phyloP scores from a whole-genome alignment of 176 grass and related monocot genomes.

The Cenchrus americanus region DNA sequence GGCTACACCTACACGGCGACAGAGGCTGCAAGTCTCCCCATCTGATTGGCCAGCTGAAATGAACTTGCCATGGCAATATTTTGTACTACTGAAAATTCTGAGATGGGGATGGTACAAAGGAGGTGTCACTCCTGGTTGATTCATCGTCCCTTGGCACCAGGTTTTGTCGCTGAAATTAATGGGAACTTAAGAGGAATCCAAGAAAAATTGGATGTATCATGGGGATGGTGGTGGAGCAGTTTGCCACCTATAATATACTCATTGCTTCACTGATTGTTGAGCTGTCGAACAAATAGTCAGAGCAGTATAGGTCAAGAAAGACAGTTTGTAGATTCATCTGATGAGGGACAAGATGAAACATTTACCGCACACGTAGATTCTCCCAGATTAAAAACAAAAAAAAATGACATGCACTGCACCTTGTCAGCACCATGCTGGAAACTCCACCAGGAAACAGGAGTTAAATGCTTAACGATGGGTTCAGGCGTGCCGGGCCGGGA shows the following conservation, averaged over 20 bases:
- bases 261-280: no score
- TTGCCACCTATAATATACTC: not conserved
- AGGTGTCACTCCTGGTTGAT: not conserved
- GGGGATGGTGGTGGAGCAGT: not conserved
- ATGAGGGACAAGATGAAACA: no score
- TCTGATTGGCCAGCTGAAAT: not conserved
- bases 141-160: not conserved
- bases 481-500: no score
- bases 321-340: not conserved
- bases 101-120: not conserved
- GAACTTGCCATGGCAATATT: not conserved
- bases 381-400: no score
- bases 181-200: not conserved
- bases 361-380: no score
- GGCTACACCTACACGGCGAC: not conserved
- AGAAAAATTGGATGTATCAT: not conserved
- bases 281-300: no score
- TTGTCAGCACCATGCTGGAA: not conserved
- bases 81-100: not conserved
- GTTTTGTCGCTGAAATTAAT: conserved; percentile 3
- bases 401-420: not conserved
- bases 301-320: not conserved
- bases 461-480: not conserved
- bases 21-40: not conserved
- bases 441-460: conserved; percentile 3